Conservation (phyloP, 148 eudicot species). For the Rhododendron ferrugineum region DNA sequence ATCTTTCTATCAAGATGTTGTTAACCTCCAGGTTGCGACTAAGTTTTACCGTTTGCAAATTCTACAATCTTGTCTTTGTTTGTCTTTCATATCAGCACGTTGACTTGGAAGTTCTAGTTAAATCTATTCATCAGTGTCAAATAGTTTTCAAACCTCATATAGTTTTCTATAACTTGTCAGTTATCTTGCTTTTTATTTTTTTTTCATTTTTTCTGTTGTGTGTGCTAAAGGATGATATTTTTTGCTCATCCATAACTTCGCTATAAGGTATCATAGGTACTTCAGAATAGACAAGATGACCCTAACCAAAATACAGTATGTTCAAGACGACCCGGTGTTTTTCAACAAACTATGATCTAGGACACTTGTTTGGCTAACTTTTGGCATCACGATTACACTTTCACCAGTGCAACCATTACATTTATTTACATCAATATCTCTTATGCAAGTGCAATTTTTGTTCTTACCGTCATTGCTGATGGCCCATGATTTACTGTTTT, state of each 20-base stretch:
- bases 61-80: background rate
- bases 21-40: conserved; percentile 58
- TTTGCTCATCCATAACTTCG: background rate
- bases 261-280: background rate
- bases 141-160: background rate
- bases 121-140: background rate
- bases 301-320: background rate
- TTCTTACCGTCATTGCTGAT: background rate
- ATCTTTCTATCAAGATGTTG: conserved; percentile 66
- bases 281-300: background rate
- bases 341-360: background rate
- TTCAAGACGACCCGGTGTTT: background rate
- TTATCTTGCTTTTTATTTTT: background rate
- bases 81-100: background rate
- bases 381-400: background rate
- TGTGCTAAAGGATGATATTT: background rate
- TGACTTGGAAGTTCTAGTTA: background rate
- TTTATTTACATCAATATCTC: background rate
- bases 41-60: background rate
- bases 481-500: background rate
- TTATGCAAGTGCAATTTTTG: background rate
- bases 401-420: background rate
- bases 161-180: background rate
- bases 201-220: background rate
- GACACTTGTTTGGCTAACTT: background rate